Evolutionary conservation across 257 asterid species (phyloP).

Genomic region (Coffea eugenioides): DNA sequence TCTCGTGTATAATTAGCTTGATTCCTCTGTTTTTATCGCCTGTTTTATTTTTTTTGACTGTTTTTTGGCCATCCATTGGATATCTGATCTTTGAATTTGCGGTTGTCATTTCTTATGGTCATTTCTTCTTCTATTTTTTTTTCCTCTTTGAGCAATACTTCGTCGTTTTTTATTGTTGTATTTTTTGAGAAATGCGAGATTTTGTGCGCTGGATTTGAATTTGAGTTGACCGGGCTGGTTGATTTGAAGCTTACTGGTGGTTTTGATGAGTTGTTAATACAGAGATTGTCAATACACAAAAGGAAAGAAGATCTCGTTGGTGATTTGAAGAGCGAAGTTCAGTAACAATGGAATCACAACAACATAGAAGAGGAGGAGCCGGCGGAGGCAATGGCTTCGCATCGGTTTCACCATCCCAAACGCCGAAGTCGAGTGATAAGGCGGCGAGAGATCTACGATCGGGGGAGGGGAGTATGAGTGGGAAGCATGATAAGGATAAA

Average conservation of each 20-base stretch:
- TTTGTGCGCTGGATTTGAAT: background rate
- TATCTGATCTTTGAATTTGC: background rate
- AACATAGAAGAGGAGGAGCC: constrained; percentile 59
- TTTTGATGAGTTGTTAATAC: background rate
- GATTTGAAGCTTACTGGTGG: constrained; percentile 16
- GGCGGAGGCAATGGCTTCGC: constrained; percentile 23
- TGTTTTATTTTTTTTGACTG: background rate
- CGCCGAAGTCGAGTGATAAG: constrained; percentile 82
- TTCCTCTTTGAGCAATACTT: background rate
- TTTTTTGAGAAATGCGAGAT: background rate
- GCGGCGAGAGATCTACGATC: constrained; percentile 81
- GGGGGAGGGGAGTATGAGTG: constrained; percentile 74
- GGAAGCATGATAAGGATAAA: constrained; percentile 74
- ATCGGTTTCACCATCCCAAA: constrained; percentile 40
- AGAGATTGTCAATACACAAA: background rate
- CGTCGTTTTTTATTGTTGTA: background rate
- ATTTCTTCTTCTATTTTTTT: background rate
- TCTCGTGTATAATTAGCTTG: background rate
- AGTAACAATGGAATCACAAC: constrained; percentile 54
- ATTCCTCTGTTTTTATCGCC: constrained; percentile 12
- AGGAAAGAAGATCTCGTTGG: background rate
- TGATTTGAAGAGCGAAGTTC: constrained; percentile 9
- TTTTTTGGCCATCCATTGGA: background rate
- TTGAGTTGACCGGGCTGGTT: constrained; percentile 34
- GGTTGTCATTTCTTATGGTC: background rate